Conservation (phyloP, 108 stramenopile species). For the Nitzschia putrida region DNA sequence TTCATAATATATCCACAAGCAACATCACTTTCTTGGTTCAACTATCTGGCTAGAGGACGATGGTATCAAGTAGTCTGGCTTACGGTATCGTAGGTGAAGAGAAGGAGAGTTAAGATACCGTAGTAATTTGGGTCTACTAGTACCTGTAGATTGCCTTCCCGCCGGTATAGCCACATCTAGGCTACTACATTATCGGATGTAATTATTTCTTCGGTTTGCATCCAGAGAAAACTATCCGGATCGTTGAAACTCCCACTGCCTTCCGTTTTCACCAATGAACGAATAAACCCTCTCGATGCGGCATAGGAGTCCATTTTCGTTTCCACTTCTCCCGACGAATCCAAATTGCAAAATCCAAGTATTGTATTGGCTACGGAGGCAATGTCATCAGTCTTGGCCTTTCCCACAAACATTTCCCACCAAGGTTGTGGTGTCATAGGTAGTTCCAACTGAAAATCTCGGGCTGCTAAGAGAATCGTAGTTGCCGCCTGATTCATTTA, state of each 20-base stretch:
- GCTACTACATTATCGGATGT: too few relatives aligned
- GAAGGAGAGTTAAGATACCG: too few relatives aligned
- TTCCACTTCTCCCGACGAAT: not conserved
- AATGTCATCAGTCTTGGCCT: slow-evolving; percentile 35
- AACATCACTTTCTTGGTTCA: too few relatives aligned
- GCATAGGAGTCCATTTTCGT: slow-evolving; percentile 13
- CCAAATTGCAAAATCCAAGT: slow-evolving; percentile 36
- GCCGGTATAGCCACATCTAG: too few relatives aligned
- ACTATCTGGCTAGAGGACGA: too few relatives aligned
- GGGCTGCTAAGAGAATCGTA: slow-evolving; percentile 58
- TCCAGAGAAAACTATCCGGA: slow-evolving; percentile 81
- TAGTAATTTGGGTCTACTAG: too few relatives aligned
- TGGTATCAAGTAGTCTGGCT: too few relatives aligned
- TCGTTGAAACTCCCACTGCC: slow-evolving; percentile 59
- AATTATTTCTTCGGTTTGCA: slow-evolving; percentile 4
- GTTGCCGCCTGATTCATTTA: slow-evolving; percentile 43
- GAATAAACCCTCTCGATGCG: slow-evolving; percentile 49
- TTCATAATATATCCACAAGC: too few relatives aligned
- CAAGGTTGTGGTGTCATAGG: slow-evolving; percentile 58
- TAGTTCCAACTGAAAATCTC: slow-evolving; percentile 38
- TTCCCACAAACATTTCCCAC: slow-evolving; percentile 70
- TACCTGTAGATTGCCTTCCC: too few relatives aligned
- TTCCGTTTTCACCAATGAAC: slow-evolving; percentile 36
- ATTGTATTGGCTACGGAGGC: slow-evolving; percentile 59
- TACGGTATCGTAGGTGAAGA: too few relatives aligned